phyloP scores from a whole-genome alignment of 2,329 filamentous ascomycete species.

The Simplicillium sp. region DNA sequence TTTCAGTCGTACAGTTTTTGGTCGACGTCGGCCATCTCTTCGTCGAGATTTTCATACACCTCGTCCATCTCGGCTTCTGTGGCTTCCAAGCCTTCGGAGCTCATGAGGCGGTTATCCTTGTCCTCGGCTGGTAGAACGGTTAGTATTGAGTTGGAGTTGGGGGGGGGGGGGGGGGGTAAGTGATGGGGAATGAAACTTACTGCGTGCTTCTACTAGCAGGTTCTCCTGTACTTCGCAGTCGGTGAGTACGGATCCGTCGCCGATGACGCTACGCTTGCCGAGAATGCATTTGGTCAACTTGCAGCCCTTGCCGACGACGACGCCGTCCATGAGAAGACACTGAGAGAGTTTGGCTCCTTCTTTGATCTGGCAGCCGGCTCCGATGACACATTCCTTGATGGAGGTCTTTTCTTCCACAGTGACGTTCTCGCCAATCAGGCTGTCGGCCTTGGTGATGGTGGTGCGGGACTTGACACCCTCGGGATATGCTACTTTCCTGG shows the following conservation, averaged over 20 bases:
- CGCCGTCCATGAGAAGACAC: constrained; percentile 89
- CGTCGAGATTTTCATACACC: constrained; percentile 33
- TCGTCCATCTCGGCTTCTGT: constrained; percentile 53
- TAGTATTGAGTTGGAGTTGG: constrained; percentile 8
- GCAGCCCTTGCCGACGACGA: constrained; percentile 72
- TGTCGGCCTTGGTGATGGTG: constrained; percentile 75
- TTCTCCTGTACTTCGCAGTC: constrained; percentile 93
- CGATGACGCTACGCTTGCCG: constrained; percentile 71
- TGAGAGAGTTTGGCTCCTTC: constrained; percentile 79
- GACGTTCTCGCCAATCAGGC: constrained; percentile 79
- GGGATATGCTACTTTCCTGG: constrained; percentile 72
- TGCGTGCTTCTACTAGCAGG: constrained; percentile 70
- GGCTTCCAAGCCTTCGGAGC: constrained; percentile 54
- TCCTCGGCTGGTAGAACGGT: constrained; percentile 43
- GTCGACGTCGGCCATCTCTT: constrained; percentile 14
- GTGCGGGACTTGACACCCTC: constrained; percentile 71
- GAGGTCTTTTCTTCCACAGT: constrained; percentile 80
- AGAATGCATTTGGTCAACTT: constrained; percentile 83
- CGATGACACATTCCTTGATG: constrained; percentile 88
- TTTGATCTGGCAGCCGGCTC: constrained; percentile 77
- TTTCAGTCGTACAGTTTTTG: too few species aligned
- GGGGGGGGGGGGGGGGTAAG: too few species aligned
- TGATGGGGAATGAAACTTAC: constrained; percentile 34
- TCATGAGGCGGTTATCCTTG: constrained; percentile 60
- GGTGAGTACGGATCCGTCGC: constrained; percentile 70